Evolutionary conservation across 768 basidiomycete species (phyloP).

Genomic region (Leccinum imitatum): DNA sequence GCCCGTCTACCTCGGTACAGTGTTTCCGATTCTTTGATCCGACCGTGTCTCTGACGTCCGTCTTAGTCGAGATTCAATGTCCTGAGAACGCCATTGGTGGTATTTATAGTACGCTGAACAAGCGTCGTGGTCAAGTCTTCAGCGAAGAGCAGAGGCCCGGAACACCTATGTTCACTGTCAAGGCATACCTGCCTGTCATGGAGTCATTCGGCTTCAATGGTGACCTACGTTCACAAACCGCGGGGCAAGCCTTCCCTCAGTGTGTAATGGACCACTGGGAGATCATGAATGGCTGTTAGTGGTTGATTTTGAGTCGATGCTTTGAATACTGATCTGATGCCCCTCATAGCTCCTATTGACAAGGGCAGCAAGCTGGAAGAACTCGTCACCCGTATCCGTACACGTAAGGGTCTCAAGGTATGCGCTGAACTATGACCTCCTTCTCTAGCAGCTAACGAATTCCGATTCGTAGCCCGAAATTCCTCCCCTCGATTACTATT

Average conservation of each 20-base stretch:
- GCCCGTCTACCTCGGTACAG: constrained; percentile 86
- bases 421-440: constrained; percentile 4
- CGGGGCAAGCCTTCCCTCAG: constrained; percentile 99
- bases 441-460: constrained; percentile 9
- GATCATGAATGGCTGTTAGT: constrained; percentile 75
- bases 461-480: constrained; percentile 67
- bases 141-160: constrained; percentile 95
- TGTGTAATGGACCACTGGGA: constrained; percentile 93
- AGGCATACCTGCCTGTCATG: constrained; percentile 90
- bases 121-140: constrained; percentile 98
- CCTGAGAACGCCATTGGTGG: constrained; percentile 97
- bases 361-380: constrained; percentile 92
- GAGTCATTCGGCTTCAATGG: constrained; percentile 99
- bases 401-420: constrained; percentile 94
- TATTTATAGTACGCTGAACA: constrained; percentile 93
- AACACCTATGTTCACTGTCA: constrained; percentile 99
- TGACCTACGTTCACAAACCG: constrained; percentile 87
- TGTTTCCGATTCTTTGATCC: not conserved
- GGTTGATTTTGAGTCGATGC: not conserved
- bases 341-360: constrained; percentile 62
- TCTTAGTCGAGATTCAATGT: constrained; percentile 92
- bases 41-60: constrained; percentile 12
- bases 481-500: constrained; percentile 84
- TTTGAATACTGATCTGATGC: constrained; percentile 1
- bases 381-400: constrained; percentile 77